Evolutionary conservation across 306 rosid species (phyloP).

Genomic region (Astragalus glycyphyllos): DNA sequence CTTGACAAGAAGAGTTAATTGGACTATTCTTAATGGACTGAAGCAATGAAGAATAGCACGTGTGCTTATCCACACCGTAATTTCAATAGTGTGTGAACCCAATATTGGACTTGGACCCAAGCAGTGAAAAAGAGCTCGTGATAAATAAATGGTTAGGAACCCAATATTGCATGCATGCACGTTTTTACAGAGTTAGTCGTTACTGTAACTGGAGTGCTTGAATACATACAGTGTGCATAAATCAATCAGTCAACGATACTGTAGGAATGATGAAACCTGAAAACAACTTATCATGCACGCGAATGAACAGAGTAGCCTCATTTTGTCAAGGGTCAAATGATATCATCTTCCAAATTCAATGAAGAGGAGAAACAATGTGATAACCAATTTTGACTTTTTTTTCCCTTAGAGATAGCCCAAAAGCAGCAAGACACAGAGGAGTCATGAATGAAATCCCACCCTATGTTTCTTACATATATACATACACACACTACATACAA

Average conservation of each 20-base stretch:
- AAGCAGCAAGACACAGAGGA: slow-evolving; percentile 42
- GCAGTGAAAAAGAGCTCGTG: no score
- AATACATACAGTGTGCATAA: slow-evolving; percentile 14
- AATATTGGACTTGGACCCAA: no score
- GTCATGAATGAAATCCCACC: slow-evolving; percentile 40
- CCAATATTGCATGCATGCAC: slow-evolving; percentile 20
- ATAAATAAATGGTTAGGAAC: slow-evolving; percentile 17
- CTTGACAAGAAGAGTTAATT: no score
- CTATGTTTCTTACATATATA: slow-evolving; percentile 9
- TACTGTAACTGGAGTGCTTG: slow-evolving; percentile 18
- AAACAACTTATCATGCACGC: slow-evolving; percentile 48
- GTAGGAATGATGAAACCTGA: slow-evolving; percentile 27
- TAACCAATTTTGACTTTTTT: slow-evolving; percentile 42
- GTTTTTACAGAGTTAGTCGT: background rate
- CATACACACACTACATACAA: background rate
- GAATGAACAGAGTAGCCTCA: slow-evolving; percentile 31
- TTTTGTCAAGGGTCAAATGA: slow-evolving; percentile 39
- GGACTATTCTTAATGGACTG: no score
- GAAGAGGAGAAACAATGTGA: slow-evolving; percentile 31
- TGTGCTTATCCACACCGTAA: slow-evolving; percentile 34
- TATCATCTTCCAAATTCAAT: slow-evolving; percentile 31
- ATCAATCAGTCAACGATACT: slow-evolving; percentile 26
- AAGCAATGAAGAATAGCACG: slow-evolving; percentile 39
- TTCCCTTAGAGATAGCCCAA: slow-evolving; percentile 41
- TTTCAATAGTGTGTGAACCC: slow-evolving; percentile 32